phyloP scores from a whole-genome alignment of 2,329 filamentous ascomycete species.

The Scytalidium lignicola region DNA sequence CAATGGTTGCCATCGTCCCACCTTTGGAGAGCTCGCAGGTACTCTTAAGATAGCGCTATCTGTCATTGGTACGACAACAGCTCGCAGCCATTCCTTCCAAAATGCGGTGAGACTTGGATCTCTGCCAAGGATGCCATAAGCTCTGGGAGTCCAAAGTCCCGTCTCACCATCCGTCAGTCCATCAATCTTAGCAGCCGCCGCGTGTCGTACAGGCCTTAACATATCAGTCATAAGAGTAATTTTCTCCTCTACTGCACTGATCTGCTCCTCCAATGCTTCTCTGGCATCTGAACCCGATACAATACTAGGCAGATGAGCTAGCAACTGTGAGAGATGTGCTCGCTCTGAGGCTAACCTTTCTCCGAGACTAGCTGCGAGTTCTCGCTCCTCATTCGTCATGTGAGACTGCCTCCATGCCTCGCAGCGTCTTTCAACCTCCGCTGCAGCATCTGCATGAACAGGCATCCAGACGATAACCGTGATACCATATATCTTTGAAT shows the following conservation, averaged over 20 bases:
- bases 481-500: slow-evolving; percentile 86
- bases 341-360: slow-evolving; percentile 82
- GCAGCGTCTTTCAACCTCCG: slow-evolving; percentile 76
- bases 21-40: slow-evolving; percentile 79
- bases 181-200: slow-evolving; percentile 94
- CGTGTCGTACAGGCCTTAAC: slow-evolving; percentile 84
- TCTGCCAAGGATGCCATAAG: slow-evolving; percentile 85
- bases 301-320: slow-evolving; percentile 75
- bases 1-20: slow-evolving; percentile 92
- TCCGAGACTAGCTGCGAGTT: slow-evolving; percentile 86
- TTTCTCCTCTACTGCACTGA: slow-evolving; percentile 94
- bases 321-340: slow-evolving; percentile 80
- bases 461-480: slow-evolving; percentile 92
- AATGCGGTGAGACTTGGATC: slow-evolving; percentile 81
- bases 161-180: slow-evolving; percentile 93
- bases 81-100: slow-evolving; percentile 98
- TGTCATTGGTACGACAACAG: slow-evolving; percentile 91
- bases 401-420: slow-evolving; percentile 80
- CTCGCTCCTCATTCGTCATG: slow-evolving; percentile 86
- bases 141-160: slow-evolving; percentile 89
- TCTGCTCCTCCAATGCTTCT: slow-evolving; percentile 86
- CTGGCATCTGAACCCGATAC: slow-evolving; percentile 76
- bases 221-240: slow-evolving; percentile 96
- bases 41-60: slow-evolving; percentile 79
- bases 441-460: slow-evolving; percentile 73